Base-by-base conservation (phyloP, 371 early-diverging fungal species). In the Mucor lusitanicus region DNA sequence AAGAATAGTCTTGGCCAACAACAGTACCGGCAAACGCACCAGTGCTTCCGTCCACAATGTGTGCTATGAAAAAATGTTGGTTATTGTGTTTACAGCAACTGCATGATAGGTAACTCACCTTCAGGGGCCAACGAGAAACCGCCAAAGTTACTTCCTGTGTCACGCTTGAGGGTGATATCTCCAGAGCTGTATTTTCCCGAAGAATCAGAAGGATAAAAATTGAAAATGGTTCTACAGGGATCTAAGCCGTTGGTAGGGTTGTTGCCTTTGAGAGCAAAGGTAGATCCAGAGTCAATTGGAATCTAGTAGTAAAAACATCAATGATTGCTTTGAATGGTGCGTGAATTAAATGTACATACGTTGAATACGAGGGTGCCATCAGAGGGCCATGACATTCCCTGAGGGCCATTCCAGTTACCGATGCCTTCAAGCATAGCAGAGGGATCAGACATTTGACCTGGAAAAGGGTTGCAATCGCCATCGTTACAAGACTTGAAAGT, bases 191-290 rank as follows among this genome's bases (percentile, higher is more conserved):
- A 76, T 13, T 40, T 44, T 8, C 74, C 74, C 13, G 19, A 17
- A 0, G 23, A 4, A 59, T 73, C 71, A 23, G 61, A 59, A 5
- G 77, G 71, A 21, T 73, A 76, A 11, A 73, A 69, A 59, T 76
- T 71, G 21, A 59, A 74, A 37, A 76, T 59, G 0, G 66, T 48
- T 1, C 32, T 57, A 23, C 71, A 73, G 5, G 21, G 15, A 21
- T 55, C 6, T 13, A 63, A 59, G 1, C 70, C 76, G 1, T 27
- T 40, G 63, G 4, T 68, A 15, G 35, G 71, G 53, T 53, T n/a
- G 11, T 62, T 62, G 0, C 59, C 54, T 21, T 15, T 33, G 5
- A 76, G 23, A 15, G 23, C 30, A 28, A 73, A 57, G 8, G 71
- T 71, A 3, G 54, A 23, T 1, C 61, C 71, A 28, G 42, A 21